Evolutionary conservation across 2,329 filamentous ascomycete species (phyloP), one percentile per base, ranked within the genome.

Genomic region (Diaporthe citriasiana): DNA sequence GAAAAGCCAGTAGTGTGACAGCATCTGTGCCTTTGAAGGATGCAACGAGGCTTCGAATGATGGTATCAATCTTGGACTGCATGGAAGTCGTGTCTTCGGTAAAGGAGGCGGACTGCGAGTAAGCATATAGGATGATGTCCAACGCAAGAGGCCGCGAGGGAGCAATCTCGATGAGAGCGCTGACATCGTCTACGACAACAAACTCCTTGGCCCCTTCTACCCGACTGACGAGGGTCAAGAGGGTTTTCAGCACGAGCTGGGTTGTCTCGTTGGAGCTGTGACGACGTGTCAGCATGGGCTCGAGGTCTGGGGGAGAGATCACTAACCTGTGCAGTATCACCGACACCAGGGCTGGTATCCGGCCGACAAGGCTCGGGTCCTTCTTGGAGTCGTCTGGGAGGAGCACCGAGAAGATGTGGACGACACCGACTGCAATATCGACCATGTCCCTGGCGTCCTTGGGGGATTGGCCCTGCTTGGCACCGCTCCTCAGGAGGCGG

Each of bases 331-430:
- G 82, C 3, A 90, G 78, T 35, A 92, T 81, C 42, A 89, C 87
- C 42, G 84, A 83, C 5, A 90, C 84, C 2, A 93, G 82, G 38
- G 85, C 82, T 1, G 87, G 87, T 78, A 90, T 88, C 69, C 91
- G 85, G 35, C 81, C 84, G 5, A 88, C 82, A 40, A 93, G 84
- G 77, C 85, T 88, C 19, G 82, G 76, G 25, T 88, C 82, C 25
- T 82, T 81, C 55, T 82, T 83, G 7, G 83, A 83, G 4, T 84
- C 82, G 5, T 86, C 84, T 0, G 91, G 88, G 5, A 93, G 82
- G 15, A 93, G 81, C 10, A 87, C 82, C 0, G 87, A 82, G 79
- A 94, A 93, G 0, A 88, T 90, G 78, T 93, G 89, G 8, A 93
- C 79, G 17, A 94, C 88, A 40, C 89, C 88, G 4, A 92, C 89